A percentile compares a stretch with the other conserved stretches of the same genome.
These are phyloP conservation scores for Adenanthera pavonina DNA, from an alignment of 306 rosid species.

Conservation along the genomic window DNA sequence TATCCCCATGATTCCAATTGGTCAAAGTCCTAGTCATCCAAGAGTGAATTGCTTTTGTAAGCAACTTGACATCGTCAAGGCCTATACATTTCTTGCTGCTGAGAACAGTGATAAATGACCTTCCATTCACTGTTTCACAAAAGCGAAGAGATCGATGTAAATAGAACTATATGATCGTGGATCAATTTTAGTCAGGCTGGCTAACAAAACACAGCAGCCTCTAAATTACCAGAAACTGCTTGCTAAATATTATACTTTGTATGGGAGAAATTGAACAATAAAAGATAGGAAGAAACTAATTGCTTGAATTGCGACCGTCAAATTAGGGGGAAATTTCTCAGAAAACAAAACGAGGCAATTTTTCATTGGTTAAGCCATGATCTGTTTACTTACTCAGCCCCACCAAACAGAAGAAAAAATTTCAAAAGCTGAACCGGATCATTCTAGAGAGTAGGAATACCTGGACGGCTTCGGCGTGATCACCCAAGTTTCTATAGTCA, in stretches of 20 bases:
- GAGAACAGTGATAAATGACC: not conserved
- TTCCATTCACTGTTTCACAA: not conserved
- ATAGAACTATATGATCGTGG: not conserved
- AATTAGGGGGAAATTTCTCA: not conserved
- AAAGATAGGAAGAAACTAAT: not conserved
- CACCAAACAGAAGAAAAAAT: not conserved
- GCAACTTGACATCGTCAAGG: not conserved
- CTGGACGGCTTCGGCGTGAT: conserved; percentile 90
- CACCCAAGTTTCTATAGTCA: conserved; percentile 80
- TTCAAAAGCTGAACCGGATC: not conserved
- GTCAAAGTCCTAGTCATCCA: conserved; percentile 24
- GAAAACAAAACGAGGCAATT: not conserved
- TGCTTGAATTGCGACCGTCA: not conserved
- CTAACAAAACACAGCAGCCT: not conserved
- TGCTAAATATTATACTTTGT: not conserved
- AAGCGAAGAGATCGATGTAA: not conserved
- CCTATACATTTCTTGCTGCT: not conserved
- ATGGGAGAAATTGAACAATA: too few species aligned
- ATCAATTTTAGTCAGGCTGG: not conserved
- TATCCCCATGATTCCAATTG: conserved; percentile 1
- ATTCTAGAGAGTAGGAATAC: conserved; percentile 38
- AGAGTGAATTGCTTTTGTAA: conserved; percentile 19
- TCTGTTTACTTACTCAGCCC: too few species aligned
- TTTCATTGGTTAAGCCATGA: not conserved
- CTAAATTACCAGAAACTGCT: not conserved